Base-by-base conservation (phyloP, 2,329 filamentous ascomycete species). In the Epichloe festucae region DNA sequence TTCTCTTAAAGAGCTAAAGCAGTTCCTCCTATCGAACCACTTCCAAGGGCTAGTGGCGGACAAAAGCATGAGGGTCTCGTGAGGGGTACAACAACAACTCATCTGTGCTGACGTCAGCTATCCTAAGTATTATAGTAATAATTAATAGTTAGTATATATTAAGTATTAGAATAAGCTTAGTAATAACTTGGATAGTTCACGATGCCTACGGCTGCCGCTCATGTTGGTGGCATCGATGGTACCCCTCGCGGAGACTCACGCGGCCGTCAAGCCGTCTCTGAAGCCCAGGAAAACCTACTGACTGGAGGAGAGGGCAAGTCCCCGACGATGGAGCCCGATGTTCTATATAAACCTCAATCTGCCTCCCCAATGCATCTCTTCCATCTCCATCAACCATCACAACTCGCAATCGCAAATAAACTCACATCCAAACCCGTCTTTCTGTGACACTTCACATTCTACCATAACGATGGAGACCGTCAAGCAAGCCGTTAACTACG, bases 401-500 rank as follows among this genome's bases (percentile, higher is more conserved):
- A 52, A 57, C 58, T 57, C 55, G 55, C 59, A 46, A 42, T 48
- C 51, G 50, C 53, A 57, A 48, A 46, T 40, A 41, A 12, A 8
- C n/a, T n/a, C 27, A 48, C 35, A 10, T 23, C 17, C 49, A 38
- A 34, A 34, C 31, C 42, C 54, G 51, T 43, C 50, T 21, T 44
- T 23, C n/a, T 17, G 2, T 55, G 46, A 53, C 51, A 54, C 6
- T 35, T 39, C 6, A 34, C 56, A 56, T 43, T 52, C 48, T 55
- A 57, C 27, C 48, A 59, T 35, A 51, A 58, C 49, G 61, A 78
- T 78, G 75, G 75, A 78, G 58, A 66, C 71, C 59, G 57, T 70
- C 60, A 75, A 75, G 74, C 79, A 84, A 71, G 76, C 74, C 65
- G 76, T 70, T 71, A 84, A 84, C 78, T 84, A 84, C 77, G 79